Evolutionary conservation across 1,284 basidiomycete genomes (phyloP), one percentile per base, ranked within the genome.

Genomic region (Coniophora puteana): DNA sequence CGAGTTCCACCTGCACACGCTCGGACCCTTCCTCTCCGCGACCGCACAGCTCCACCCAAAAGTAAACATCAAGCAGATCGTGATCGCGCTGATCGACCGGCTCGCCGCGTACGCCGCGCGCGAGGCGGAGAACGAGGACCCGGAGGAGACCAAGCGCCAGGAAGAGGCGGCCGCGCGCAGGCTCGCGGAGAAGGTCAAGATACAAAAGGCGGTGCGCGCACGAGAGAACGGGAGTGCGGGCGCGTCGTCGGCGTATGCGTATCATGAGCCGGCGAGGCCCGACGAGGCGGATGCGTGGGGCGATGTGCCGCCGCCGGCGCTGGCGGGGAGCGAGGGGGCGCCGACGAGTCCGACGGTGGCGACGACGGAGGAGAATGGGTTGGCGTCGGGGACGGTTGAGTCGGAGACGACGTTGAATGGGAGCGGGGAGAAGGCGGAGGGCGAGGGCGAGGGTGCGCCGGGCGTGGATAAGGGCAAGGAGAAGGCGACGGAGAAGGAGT

Each of bases 11-110:
- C 75, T 97, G 0, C 89, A 94, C 55, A 85, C 90, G 0, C 81
- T 97, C 14, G 88, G 88, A 0, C 90, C 90, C 0, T 97, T 97
- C 78, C 76, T 97, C 12, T 88, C 89, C 2, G 90, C 93, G 0
- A 94, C 92, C 0, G 93, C 93, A 0, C 91, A 93, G 55, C 76
- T 97, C 1, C 93, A 96, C 59, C 91, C 92, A 20, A 90, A 93
- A 57, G 93, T 97, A 52, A 95, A 94, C 65, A 95, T 97, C 69
- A 97, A 97, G 66, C 79, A 86, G 48, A 96, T 97, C 51, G 93
- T 96, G 43, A 97, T 96, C 44, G 89, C 93, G 0, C 76, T 97
- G 25, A 95, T 97, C 52, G 94, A 97, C 65, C 80, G 93, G n/a
- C 70, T 97, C 6, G 94, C 93, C 0, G 83, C 90, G 1, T 96